Conservation (phyloP, 208 protist genomes). For the Wallacemonas collosoma region DNA sequence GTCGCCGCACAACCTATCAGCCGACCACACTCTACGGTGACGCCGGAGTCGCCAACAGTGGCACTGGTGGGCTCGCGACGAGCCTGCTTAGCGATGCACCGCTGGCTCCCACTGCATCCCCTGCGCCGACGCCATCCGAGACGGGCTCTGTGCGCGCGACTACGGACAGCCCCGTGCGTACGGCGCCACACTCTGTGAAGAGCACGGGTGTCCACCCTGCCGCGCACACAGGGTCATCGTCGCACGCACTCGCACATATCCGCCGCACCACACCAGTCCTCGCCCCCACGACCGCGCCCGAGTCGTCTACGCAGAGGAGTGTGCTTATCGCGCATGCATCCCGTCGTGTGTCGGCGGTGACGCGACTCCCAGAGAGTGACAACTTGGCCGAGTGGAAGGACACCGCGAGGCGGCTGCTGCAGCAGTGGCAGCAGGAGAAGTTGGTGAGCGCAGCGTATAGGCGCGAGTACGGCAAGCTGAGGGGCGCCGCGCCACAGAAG, state of each 20-base stretch:
- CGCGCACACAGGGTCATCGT: not conserved
- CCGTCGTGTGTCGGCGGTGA: not conserved
- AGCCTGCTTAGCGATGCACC: not conserved
- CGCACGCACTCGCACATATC: too few species aligned
- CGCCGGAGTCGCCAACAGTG: not conserved
- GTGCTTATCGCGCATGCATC: not conserved
- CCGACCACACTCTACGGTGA: constrained; percentile 13
- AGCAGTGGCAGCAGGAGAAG: constrained; percentile 22
- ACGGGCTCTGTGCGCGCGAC: not conserved
- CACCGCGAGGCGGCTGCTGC: not conserved
- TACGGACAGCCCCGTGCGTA: not conserved
- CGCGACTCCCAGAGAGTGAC: constrained; percentile 15
- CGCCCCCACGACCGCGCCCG: not conserved
- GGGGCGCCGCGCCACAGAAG: not conserved
- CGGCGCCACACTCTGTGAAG: not conserved
- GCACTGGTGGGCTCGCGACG: not conserved
- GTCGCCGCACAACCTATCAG: constrained; percentile 7
- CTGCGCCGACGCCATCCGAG: not conserved
- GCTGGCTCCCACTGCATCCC: not conserved
- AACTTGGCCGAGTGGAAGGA: constrained; percentile 11
- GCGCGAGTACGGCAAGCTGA: constrained; percentile 1
- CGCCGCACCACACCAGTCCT: too few species aligned
- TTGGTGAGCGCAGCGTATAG: constrained; percentile 9
- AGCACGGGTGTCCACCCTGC: not conserved
- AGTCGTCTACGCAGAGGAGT: not conserved